phyloP scores from a whole-genome alignment of 441 rosid genomes.

The Rhodomyrtus psidioides region DNA sequence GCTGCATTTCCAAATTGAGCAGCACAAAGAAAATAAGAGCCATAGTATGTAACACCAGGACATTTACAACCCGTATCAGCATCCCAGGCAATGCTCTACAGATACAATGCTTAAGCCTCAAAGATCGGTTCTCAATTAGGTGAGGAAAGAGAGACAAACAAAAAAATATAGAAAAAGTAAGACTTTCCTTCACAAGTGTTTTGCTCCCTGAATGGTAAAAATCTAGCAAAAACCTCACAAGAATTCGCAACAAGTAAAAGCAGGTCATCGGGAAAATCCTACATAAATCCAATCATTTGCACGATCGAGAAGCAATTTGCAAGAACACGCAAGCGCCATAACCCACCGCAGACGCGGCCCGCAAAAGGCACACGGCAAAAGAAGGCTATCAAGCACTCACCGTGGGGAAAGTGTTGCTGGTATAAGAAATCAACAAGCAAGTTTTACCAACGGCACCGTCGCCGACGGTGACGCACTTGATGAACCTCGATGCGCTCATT shows the following conservation, averaged over 20 bases:
- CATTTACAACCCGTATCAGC: neutral
- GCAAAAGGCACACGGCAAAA: neutral
- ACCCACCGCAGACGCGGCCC: neutral
- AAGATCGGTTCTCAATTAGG: neutral
- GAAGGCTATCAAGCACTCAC: neutral
- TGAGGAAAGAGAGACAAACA: neutral
- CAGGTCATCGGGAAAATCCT: neutral
- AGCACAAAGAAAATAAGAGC: neutral
- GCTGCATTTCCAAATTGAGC: neutral
- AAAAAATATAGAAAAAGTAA: neutral
- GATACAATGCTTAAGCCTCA: neutral
- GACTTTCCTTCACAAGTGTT: neutral
- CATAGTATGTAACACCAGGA: neutral
- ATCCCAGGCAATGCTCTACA: neutral
- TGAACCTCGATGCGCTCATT: constrained; percentile 1
- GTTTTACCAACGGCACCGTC: neutral
- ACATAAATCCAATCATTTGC: neutral
- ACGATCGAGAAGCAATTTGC: neutral
- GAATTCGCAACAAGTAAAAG: neutral
- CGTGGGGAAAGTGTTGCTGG: constrained; percentile 5
- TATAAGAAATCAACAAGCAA: neutral
- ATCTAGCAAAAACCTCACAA: neutral
- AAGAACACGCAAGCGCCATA: neutral
- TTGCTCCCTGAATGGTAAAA: neutral
- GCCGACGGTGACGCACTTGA: neutral